These are phyloP conservation scores for Fraxinus floribunda DNA, from an alignment of 305 asterid species.

Conservation along the genomic window DNA sequence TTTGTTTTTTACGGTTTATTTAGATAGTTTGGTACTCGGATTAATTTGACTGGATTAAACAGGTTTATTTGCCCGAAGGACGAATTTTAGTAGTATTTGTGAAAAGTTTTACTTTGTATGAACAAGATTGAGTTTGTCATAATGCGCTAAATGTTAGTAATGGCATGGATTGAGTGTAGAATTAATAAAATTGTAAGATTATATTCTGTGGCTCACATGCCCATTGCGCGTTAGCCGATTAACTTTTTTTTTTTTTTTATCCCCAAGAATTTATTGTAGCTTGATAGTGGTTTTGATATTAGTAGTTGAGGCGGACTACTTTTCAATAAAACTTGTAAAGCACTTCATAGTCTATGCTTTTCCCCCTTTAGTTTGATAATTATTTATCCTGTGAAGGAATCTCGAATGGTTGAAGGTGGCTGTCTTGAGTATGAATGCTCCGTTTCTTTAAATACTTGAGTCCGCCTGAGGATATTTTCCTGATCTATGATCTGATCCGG, in stretches of 20 bases:
- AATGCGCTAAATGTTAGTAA: conserved; percentile 4
- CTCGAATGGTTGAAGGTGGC: background rate
- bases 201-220: background rate
- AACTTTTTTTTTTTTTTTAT: background rate
- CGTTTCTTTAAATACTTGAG: background rate
- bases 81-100: background rate
- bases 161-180: background rate
- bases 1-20: background rate
- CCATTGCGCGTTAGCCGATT: conserved; percentile 12
- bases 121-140: conserved; percentile 13
- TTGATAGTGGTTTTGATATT: background rate
- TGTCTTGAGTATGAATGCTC: background rate
- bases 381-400: background rate
- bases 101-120: background rate
- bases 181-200: conserved; percentile 8
- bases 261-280: background rate
- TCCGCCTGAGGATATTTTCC: background rate
- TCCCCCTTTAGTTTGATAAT: background rate
- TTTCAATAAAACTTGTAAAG: background rate
- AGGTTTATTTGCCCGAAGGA: background rate
- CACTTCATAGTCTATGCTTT: background rate
- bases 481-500: background rate
- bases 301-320: background rate
- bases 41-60: conserved; percentile 15
- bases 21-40: background rate